phyloP scores from a whole-genome alignment of 1,284 basidiomycete species.

The Apiotrichum laibachii region DNA sequence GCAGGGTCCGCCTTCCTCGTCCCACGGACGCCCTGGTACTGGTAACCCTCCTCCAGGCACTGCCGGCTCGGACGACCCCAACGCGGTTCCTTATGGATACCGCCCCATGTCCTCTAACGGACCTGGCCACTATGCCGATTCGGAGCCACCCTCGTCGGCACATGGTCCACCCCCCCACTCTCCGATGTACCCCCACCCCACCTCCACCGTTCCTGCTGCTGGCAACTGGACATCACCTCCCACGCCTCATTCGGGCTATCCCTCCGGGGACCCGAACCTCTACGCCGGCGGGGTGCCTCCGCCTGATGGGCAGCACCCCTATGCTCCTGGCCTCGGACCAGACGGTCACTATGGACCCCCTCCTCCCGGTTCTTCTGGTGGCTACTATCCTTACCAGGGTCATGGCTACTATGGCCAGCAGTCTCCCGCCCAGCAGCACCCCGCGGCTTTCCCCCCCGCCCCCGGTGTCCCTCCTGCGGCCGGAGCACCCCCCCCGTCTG shows the following conservation, averaged over 20 bases:
- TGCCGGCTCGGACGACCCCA: slow-evolving; percentile 27
- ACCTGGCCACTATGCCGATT: slow-evolving; percentile 45
- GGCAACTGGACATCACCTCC: slow-evolving; percentile 41
- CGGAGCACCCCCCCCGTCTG: slow-evolving; percentile 11
- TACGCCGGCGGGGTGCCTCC: slow-evolving; percentile 27
- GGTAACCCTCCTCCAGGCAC: slow-evolving; percentile 30
- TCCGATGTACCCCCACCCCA: slow-evolving; percentile 37
- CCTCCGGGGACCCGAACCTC: slow-evolving; percentile 25
- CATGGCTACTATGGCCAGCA: slow-evolving; percentile 27
- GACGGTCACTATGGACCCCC: slow-evolving; percentile 30
- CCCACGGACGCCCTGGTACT: slow-evolving; percentile 19
- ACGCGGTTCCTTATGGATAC: slow-evolving; percentile 38
- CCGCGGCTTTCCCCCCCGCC: slow-evolving; percentile 12
- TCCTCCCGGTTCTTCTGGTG: slow-evolving; percentile 30
- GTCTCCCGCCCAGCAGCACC: slow-evolving; percentile 18
- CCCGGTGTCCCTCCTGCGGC: slow-evolving; percentile 4
- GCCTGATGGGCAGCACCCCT: slow-evolving; percentile 25
- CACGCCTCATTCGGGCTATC: slow-evolving; percentile 29
- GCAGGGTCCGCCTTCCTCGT: slow-evolving; percentile 29
- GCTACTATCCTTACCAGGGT: slow-evolving; percentile 30
- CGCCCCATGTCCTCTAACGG: slow-evolving; percentile 45
- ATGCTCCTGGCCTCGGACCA: slow-evolving; percentile 18
- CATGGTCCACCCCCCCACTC: slow-evolving; percentile 44
- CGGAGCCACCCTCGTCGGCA: slow-evolving; percentile 44
- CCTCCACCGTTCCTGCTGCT: slow-evolving; percentile 14